Conservation (phyloP, 805 yeast genomes). For the Candida ortonii region DNA sequence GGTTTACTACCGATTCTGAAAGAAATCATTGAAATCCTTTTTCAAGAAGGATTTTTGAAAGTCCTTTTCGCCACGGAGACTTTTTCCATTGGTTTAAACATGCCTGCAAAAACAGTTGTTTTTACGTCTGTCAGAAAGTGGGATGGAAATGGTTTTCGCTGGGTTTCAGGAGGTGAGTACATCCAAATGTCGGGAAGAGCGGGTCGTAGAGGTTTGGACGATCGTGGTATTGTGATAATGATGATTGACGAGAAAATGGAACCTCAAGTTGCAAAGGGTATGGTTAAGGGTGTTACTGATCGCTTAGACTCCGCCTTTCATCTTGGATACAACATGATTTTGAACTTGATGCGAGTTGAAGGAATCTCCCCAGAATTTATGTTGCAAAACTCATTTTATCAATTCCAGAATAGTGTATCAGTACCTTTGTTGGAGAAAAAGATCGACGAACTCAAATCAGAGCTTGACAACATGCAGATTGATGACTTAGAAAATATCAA, state of each 20-base stretch:
- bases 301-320: conserved; percentile 97
- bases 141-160: conserved; percentile 96
- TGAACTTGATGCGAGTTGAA: conserved; percentile 93
- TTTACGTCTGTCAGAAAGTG: conserved; percentile 96
- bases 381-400: conserved; percentile 92
- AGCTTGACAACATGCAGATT: conserved; percentile 49
- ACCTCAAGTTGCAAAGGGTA: conserved; percentile 97
- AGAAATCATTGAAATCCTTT: conserved; percentile 94
- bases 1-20: conserved; percentile 87
- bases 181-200: conserved; percentile 99
- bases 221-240: conserved; percentile 98
- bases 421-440: conserved; percentile 81
- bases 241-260: conserved; percentile 99
- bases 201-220: conserved; percentile 99
- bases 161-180: conserved; percentile 99
- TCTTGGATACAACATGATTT: conserved; percentile 93
- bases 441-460: conserved; percentile 49
- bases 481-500: conserved; percentile 73
- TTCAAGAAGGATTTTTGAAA: conserved; percentile 94
- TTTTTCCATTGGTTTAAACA: conserved; percentile 94
- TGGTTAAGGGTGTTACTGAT: conserved; percentile 99
- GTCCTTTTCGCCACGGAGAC: conserved; percentile 98
- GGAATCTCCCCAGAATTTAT: conserved; percentile 97
- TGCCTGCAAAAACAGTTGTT: conserved; percentile 99
- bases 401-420: conserved; percentile 88